These are phyloP conservation scores for Hypoxylon cercidicola DNA, from an alignment of 495 filamentous ascomycete genomes.

Conservation along the genomic window DNA sequence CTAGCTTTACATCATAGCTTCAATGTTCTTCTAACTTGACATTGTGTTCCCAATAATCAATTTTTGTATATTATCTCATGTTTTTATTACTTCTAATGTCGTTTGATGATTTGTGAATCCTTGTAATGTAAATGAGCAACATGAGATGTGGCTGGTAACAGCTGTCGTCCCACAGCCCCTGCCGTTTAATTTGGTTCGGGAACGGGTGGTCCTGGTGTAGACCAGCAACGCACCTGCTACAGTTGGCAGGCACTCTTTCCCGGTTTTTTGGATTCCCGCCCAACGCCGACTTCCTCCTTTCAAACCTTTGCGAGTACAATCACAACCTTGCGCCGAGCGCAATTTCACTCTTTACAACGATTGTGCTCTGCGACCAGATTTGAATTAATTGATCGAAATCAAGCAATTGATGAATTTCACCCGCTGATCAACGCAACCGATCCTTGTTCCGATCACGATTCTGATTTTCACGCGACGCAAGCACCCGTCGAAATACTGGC, in stretches of 20 bases:
- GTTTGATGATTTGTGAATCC: conserved; percentile 15
- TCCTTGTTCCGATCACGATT: not conserved
- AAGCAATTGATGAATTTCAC: conserved; percentile 15
- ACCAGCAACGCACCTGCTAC: conserved; percentile 11
- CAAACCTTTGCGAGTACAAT: conserved; percentile 19
- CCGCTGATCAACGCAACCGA: not conserved
- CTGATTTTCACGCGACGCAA: conserved; percentile 19
- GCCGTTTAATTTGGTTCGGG: not conserved
- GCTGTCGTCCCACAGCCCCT: conserved; percentile 19
- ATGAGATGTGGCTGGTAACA: conserved; percentile 18
- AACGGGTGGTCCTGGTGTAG: conserved; percentile 27
- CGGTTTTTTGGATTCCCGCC: conserved; percentile 34
- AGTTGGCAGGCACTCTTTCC: conserved; percentile 15
- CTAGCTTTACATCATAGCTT: not conserved
- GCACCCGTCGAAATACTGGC: conserved; percentile 16
- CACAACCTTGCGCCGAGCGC: conserved; percentile 46
- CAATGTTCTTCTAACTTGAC: not conserved
- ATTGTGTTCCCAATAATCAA: not conserved
- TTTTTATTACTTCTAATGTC: conserved; percentile 1
- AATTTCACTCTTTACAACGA: conserved; percentile 45
- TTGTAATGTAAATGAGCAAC: conserved; percentile 1
- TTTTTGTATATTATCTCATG: no score
- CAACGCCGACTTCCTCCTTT: conserved; percentile 31
- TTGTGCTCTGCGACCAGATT: conserved; percentile 12
- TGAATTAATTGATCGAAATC: conserved; percentile 6